Evolutionary conservation across 1,284 basidiomycete genomes (phyloP), one percentile per base, ranked within the genome.

Genomic region (Malassezia globosa): DNA sequence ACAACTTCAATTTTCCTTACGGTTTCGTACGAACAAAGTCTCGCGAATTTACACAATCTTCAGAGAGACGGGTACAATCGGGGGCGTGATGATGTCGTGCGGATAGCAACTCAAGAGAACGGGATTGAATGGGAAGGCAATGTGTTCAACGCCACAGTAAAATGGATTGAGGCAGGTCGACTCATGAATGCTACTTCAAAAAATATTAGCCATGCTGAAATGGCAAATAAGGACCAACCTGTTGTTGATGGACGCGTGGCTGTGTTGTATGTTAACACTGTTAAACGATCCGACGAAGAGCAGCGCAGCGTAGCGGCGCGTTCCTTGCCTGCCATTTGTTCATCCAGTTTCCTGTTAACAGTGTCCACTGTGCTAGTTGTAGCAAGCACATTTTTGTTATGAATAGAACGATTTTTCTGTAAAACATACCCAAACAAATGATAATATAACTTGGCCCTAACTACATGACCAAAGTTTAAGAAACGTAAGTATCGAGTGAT

Each of bases 171-270:
- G 13, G 61, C 66, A 3, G 67, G 67, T 1, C 51, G 63, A n/a
- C 40, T 70, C 41, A 48, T 70, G 33, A 70, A 70, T 48, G 66
- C 64, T 13, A 67, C 67, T 0, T 57, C 48, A 10, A 69, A 76
- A 7, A 83, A 80, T 4, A 80, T 95, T 63, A 94, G 94, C 67
- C 33, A 78, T 75, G 57, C 23, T 1, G 46, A 63, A 14, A 84
- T 92, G 5, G 77, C 75, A 18, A 73, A 76, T 8, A 63, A 79
- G 34, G 81, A 80, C 2, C 62, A 74, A 13, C 81, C 80, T 42
- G 81, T 87, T 0, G 77, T 82, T 5, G 89, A 95, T 67, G 89
- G 90, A 0, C 75, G 88, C 4, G 82, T 94, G 0, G 87, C 86
- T 0, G 75, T 95, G 1, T 63, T 92, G 13, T 37, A 52, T 22